These are phyloP conservation scores for Blastobotrys terrestris DNA, from an alignment of 805 yeast species.

Conservation along the genomic window DNA sequence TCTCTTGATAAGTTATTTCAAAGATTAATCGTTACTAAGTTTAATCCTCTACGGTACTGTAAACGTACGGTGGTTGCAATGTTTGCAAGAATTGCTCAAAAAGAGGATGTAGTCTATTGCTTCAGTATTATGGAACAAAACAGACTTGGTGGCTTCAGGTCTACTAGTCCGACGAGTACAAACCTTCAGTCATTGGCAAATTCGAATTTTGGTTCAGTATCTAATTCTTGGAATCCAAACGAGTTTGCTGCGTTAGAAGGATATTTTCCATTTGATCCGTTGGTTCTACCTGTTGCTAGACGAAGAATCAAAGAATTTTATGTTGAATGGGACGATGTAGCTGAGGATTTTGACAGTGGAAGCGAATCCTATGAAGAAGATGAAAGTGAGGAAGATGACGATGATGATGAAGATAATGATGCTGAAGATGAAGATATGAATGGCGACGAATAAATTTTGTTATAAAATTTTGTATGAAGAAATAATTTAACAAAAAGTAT, in stretches of 20 bases:
- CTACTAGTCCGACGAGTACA: conserved; percentile 5
- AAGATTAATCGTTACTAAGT: conserved; percentile 74
- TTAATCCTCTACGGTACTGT: conserved; percentile 90
- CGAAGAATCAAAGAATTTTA: conserved; percentile 48
- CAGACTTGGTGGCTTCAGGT: conserved; percentile 47
- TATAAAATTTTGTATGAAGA: neutral
- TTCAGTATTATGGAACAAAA: conserved; percentile 89
- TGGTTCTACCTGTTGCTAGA: conserved; percentile 61
- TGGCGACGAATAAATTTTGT: conserved; percentile 4
- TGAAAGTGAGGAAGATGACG: conserved; percentile 27
- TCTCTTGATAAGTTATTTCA: conserved; percentile 81
- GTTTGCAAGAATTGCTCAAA: conserved; percentile 89
- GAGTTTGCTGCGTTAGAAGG: conserved; percentile 87
- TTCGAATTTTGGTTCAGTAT: conserved; percentile 36
- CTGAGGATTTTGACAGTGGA: conserved; percentile 39
- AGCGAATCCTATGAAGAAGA: conserved; percentile 42
- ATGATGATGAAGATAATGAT: conserved; percentile 24
- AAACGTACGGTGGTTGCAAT: conserved; percentile 89
- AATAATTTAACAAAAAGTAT: neutral
- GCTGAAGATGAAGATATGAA: conserved; percentile 15
- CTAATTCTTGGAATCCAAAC: conserved; percentile 46
- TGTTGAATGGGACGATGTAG: conserved; percentile 80
- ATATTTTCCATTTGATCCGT: conserved; percentile 95
- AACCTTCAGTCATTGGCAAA: conserved; percentile 4
- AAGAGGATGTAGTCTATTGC: conserved; percentile 86